Evolutionary conservation across 139 green algal genomes (phyloP).

Genomic region (Coelastrella sp.): DNA sequence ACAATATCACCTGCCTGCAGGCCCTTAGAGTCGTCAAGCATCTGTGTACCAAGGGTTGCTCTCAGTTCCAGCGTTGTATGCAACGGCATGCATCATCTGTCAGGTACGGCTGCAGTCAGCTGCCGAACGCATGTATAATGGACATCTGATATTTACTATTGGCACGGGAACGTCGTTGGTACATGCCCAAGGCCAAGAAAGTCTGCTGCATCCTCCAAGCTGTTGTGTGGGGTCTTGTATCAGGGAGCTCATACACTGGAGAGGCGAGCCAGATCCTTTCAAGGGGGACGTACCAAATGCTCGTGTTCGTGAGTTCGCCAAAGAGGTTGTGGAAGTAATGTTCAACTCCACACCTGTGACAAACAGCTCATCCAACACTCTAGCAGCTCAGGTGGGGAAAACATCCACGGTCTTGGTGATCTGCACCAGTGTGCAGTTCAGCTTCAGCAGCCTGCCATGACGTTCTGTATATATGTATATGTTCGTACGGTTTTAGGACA

Average conservation of each 20-base stretch:
- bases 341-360: constrained; percentile 54
- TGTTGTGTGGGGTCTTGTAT: neutral
- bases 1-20: constrained; percentile 53
- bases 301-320: constrained; percentile 70
- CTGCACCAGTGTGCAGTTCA: no score
- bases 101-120: constrained; percentile 44
- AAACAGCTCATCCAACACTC: constrained; percentile 20
- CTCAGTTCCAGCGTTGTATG: constrained; percentile 75
- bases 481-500: no score
- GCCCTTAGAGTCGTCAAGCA: constrained; percentile 81
- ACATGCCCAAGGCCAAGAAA: no score
- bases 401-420: no score
- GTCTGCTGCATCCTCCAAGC: neutral
- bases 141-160: no score
- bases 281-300: constrained; percentile 73
- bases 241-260: constrained; percentile 69
- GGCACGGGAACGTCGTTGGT: no score
- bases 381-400: constrained; percentile 37
- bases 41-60: constrained; percentile 68
- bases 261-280: constrained; percentile 72
- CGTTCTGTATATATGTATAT: no score
- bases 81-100: constrained; percentile 62
- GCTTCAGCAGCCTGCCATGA: neutral
- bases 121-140: no score
- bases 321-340: constrained; percentile 69